Percentiles rank a stretch among this genome's conserved stretches.
These are phyloP conservation scores for Aegle marmelos DNA, from an alignment of 345 rosid species.

Conservation along the genomic window DNA sequence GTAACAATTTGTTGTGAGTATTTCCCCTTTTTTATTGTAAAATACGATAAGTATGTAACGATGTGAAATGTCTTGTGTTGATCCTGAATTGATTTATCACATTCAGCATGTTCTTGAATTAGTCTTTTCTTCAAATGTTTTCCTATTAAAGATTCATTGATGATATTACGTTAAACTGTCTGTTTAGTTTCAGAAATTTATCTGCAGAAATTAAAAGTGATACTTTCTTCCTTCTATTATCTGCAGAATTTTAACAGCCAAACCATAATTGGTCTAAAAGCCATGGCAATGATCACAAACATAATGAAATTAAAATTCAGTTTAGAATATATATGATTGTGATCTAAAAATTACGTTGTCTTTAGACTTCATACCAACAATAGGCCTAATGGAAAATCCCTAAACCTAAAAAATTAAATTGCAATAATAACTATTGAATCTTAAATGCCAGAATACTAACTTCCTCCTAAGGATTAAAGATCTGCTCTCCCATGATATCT, in stretches of 20 bases:
- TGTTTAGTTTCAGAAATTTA: neutral
- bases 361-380: too few relatives aligned
- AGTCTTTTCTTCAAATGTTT: neutral
- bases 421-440: neutral
- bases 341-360: too few relatives aligned
- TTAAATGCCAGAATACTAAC: neutral
- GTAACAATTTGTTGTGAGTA: neutral
- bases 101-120: neutral
- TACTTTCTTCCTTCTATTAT: neutral
- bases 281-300: too few relatives aligned
- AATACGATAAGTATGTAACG: neutral
- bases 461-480: conserved; percentile 40
- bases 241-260: too few relatives aligned
- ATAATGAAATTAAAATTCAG: too few relatives aligned
- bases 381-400: too few relatives aligned
- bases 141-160: neutral
- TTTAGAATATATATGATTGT: too few relatives aligned
- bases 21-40: neutral
- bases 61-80: neutral
- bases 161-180: neutral
- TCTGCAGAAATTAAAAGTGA: neutral
- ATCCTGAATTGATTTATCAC: neutral
- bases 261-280: too few relatives aligned
- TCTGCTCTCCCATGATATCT: conserved; percentile 91
- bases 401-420: too few relatives aligned